Percentiles rank a stretch among this genome's conserved stretches.
These are phyloP conservation scores for Boletus coccyginus DNA, from an alignment of 768 basidiomycete species.

Conservation along the genomic window DNA sequence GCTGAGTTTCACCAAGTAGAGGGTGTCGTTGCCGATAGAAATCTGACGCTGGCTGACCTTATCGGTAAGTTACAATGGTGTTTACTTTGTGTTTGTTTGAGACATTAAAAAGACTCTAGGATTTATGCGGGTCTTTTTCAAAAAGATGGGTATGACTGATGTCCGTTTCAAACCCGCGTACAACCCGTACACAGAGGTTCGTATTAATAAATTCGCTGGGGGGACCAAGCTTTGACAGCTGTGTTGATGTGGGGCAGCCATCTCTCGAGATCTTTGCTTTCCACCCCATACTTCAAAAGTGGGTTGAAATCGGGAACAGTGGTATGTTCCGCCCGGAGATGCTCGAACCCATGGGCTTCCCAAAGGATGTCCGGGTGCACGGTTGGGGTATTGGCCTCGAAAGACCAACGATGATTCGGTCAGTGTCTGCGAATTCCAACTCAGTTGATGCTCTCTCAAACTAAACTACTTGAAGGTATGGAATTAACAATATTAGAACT, in stretches of 20 bases:
- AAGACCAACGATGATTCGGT: slow-evolving; percentile 99
- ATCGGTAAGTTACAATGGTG: slow-evolving; percentile 59
- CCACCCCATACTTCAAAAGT: slow-evolving; percentile 88
- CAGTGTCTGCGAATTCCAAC: slow-evolving; percentile 22
- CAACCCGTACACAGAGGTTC: slow-evolving; percentile 95
- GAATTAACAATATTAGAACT: slow-evolving; percentile 95
- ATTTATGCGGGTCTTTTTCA: slow-evolving; percentile 98
- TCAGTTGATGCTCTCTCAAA: slow-evolving; percentile 1
- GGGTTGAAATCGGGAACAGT: slow-evolving; percentile 98
- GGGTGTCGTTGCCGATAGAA: slow-evolving; percentile 94
- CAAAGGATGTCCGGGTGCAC: slow-evolving; percentile 92
- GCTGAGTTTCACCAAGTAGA: slow-evolving; percentile 99
- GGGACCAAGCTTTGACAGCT: neutral
- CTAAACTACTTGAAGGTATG: slow-evolving; percentile 58
- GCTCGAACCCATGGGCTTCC: slow-evolving; percentile 98
- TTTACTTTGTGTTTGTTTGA: neutral
- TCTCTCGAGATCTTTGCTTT: slow-evolving; percentile 98
- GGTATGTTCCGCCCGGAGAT: slow-evolving; percentile 99
- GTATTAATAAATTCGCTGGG: neutral
- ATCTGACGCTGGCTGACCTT: slow-evolving; percentile 89
- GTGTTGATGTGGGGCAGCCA: slow-evolving; percentile 48
- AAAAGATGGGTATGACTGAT: slow-evolving; percentile 93
- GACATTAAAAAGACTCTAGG: slow-evolving; percentile 43
- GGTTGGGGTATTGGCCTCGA: slow-evolving; percentile 96
- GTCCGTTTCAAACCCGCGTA: slow-evolving; percentile 98